A percentile compares a stretch with the other conserved stretches of the same genome.
phyloP scores from a whole-genome alignment of 2,329 filamentous ascomycete genomes.

The Fusarium sp. region DNA sequence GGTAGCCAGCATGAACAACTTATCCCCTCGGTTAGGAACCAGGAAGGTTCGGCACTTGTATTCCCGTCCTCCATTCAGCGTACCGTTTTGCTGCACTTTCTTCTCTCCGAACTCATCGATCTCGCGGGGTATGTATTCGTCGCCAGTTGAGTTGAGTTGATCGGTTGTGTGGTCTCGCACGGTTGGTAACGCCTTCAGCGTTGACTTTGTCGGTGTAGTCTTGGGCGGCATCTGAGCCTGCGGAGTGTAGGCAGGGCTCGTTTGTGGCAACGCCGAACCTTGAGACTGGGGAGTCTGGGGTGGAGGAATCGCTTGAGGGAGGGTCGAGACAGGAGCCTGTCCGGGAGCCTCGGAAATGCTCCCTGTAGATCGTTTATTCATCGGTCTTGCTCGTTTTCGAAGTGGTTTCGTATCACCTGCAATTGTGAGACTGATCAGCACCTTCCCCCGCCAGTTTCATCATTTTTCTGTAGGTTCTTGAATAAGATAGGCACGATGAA shows the following conservation, averaged over 20 bases:
- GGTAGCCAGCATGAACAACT: constrained; percentile 98
- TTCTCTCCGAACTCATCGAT: constrained; percentile 93
- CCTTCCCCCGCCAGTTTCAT: background rate
- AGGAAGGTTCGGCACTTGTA: constrained; percentile 95
- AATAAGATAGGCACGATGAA: constrained; percentile 48
- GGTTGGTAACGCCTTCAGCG: constrained; percentile 93
- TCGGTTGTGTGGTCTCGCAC: constrained; percentile 98
- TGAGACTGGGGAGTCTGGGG: constrained; percentile 69
- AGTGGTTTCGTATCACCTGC: constrained; percentile 64
- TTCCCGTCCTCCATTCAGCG: constrained; percentile 83
- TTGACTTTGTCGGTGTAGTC: constrained; percentile 82
- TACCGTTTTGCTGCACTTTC: constrained; percentile 88
- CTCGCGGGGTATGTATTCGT: constrained; percentile 95
- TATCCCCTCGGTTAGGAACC: constrained; percentile 89
- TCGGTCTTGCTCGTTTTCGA: constrained; percentile 70
- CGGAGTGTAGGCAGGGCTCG: constrained; percentile 57
- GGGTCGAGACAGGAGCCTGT: constrained; percentile 63
- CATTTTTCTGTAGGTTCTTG: background rate
- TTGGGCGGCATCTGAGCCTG: constrained; percentile 75
- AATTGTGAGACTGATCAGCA: constrained; percentile 51
- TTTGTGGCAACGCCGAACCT: constrained; percentile 61
- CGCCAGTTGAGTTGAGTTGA: constrained; percentile 87
- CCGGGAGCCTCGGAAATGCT: constrained; percentile 69
- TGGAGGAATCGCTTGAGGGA: constrained; percentile 58
- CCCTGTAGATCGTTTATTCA: constrained; percentile 69